Evolutionary conservation across 2,329 filamentous ascomycete species (phyloP).

Genomic region (Aspergillus transmontanensis): DNA sequence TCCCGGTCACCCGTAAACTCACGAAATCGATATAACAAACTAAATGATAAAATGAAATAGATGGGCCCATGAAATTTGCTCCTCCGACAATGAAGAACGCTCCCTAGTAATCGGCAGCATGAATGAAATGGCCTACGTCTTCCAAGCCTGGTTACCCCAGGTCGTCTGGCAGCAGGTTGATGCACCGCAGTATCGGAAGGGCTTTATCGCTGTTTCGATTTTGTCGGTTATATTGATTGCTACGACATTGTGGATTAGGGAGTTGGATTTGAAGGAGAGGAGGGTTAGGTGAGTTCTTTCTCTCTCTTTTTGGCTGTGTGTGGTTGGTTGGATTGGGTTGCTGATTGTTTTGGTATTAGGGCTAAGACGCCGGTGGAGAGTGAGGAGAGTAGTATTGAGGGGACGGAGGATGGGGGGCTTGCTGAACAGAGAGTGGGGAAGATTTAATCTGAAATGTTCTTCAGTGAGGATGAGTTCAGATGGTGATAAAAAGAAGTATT

Average conservation of each 20-base stretch:
- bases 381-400: not conserved
- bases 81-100: constrained; percentile 64
- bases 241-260: constrained; percentile 38
- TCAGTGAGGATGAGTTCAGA: too few relatives aligned
- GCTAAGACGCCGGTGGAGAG: not conserved
- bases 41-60: constrained; percentile 20
- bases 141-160: constrained; percentile 70
- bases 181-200: constrained; percentile 62
- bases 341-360: not conserved
- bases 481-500: not conserved
- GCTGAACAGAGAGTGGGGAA: not conserved
- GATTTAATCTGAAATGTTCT: not conserved
- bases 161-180: constrained; percentile 68
- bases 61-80: constrained; percentile 59
- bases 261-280: constrained; percentile 15
- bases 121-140: constrained; percentile 70
- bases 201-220: constrained; percentile 59
- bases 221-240: constrained; percentile 54
- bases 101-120: constrained; percentile 67
- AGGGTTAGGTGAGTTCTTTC: constrained; percentile 4
- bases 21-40: too few relatives aligned
- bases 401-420: not conserved
- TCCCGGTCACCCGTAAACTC: too few relatives aligned
- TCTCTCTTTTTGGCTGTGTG: not conserved
- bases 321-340: not conserved